These are phyloP conservation scores for Podaxis sp. DNA, from an alignment of 768 basidiomycete species.

Conservation along the genomic window DNA sequence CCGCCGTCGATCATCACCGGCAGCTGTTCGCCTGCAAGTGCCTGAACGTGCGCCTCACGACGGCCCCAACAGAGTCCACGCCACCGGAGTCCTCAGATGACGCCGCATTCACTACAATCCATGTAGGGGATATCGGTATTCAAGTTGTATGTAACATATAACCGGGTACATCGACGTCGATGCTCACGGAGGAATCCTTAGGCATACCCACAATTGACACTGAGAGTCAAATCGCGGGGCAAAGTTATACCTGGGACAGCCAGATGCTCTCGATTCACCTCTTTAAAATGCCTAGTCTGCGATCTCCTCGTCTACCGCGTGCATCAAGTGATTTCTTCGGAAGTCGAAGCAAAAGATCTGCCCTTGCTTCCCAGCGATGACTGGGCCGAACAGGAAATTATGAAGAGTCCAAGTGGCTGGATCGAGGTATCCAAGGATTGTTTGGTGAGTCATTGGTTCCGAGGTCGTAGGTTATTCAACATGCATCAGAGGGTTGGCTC, in stretches of 20 bases:
- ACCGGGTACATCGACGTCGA: not conserved
- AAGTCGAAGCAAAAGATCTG: conserved; percentile 61
- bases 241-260: conserved; percentile 42
- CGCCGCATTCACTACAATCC: conserved; percentile 50
- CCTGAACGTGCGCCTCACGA: conserved; percentile 64
- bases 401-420: conserved; percentile 71
- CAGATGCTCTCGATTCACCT: conserved; percentile 57
- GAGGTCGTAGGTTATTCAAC: conserved; percentile 9
- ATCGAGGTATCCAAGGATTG: conserved; percentile 67
- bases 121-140: conserved; percentile 69
- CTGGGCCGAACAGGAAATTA: conserved; percentile 72
- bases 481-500: conserved; percentile 16
- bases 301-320: conserved; percentile 68
- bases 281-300: conserved; percentile 71
- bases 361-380: conserved; percentile 70
- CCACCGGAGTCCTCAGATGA: conserved; percentile 34
- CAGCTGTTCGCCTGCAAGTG: conserved; percentile 61
- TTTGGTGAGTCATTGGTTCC: conserved; percentile 52
- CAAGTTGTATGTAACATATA: conserved; percentile 49
- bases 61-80: conserved; percentile 31
- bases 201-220: conserved; percentile 70
- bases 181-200: conserved; percentile 26
- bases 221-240: conserved; percentile 55
- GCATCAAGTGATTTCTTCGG: conserved; percentile 53
- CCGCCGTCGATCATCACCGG: conserved; percentile 21